Evolutionary conservation across 2,329 filamentous ascomycete genomes (phyloP).

Genomic region (Penicillium sp.): DNA sequence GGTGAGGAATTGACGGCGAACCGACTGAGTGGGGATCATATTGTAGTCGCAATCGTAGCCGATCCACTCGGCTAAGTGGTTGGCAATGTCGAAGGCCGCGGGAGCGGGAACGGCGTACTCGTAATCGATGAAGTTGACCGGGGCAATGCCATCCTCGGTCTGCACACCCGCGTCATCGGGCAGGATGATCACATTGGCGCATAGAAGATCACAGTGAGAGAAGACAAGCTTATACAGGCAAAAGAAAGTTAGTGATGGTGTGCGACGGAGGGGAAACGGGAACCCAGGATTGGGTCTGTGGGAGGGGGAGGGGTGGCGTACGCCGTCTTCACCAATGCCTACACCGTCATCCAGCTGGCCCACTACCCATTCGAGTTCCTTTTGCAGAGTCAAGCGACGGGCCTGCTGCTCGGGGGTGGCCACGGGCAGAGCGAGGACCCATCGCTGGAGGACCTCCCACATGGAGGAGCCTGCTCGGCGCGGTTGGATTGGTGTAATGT

Average conservation of each 20-base stretch:
- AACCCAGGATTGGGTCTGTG: background rate
- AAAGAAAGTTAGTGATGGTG: constrained; percentile 3
- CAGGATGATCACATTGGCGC: constrained; percentile 91
- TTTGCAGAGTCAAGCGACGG: constrained; percentile 72
- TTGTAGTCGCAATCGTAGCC: constrained; percentile 94
- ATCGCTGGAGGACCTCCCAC: constrained; percentile 96
- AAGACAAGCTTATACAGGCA: constrained; percentile 75
- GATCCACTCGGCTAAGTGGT: constrained; percentile 98
- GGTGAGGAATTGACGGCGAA: constrained; percentile 79
- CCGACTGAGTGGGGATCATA: constrained; percentile 76
- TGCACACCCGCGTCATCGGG: constrained; percentile 47
- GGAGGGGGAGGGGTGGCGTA: constrained; percentile 46
- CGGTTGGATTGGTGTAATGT: constrained; percentile 30
- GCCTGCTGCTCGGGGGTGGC: constrained; percentile 71
- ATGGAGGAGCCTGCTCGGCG: constrained; percentile 77
- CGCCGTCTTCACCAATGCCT: constrained; percentile 76
- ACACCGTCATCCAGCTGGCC: constrained; percentile 74
- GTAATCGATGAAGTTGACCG: constrained; percentile 92
- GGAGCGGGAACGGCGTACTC: constrained; percentile 96
- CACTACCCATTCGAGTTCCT: constrained; percentile 74
- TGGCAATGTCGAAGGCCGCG: constrained; percentile 93
- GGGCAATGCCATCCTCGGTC: constrained; percentile 50
- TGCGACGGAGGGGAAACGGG: too few species aligned
- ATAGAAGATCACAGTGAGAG: constrained; percentile 93
- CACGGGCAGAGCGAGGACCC: constrained; percentile 84